Base-by-base conservation (phyloP, 495 filamentous ascomycete genomes). In the Penicillium ucsense region DNA sequence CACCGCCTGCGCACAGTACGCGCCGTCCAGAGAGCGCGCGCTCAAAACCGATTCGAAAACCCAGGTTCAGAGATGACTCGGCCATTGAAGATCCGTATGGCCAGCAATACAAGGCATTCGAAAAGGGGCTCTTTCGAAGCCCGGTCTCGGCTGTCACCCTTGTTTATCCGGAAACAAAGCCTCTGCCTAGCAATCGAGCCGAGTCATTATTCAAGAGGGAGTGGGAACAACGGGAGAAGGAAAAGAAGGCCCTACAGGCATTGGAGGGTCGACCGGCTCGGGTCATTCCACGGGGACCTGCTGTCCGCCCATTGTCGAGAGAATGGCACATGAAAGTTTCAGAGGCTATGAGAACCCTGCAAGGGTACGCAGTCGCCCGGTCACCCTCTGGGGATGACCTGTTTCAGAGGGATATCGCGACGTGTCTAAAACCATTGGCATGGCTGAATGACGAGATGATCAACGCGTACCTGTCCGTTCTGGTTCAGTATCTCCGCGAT, bases 361-460 rank as follows among this genome's bases (percentile, higher is more conserved):
- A 54, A 8, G 49, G 46, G 4, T 38, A 57, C 5, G 44, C 57
- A 12, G 50, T 80, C 31, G 75, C 72, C 3, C 72, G 54, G 27
- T 77, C 71, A 2, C 64, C 70, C 3, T 70, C 76, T 12, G 83
- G 82, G 5, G 74, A 77, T 4, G 63, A 72, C 3, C 61, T 94
- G 6, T 74, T 59, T 12, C 64, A 71, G 4, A 71, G 72, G 43
- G 86, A 91, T 53, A 82, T 94, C 34, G 63, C 27, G 67, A 76
- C 64, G 46, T 90, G 43, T 65, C 84, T 50, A 47, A 62, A 55
- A 4, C 59, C 62, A 3, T 55, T 60, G 6, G 68, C 65, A 0
- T 95, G 89, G 89, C 68, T 95, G 0, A 92, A 94, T 54, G 88
- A 94, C 61, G 84, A 89, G 44, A 75, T 87, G 12, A 82, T 94